Percentiles rank a stretch among this genome's conserved stretches.
phyloP scores from a whole-genome alignment of 1,284 basidiomycete genomes.

The Pyrrhoderma lamaoense region DNA sequence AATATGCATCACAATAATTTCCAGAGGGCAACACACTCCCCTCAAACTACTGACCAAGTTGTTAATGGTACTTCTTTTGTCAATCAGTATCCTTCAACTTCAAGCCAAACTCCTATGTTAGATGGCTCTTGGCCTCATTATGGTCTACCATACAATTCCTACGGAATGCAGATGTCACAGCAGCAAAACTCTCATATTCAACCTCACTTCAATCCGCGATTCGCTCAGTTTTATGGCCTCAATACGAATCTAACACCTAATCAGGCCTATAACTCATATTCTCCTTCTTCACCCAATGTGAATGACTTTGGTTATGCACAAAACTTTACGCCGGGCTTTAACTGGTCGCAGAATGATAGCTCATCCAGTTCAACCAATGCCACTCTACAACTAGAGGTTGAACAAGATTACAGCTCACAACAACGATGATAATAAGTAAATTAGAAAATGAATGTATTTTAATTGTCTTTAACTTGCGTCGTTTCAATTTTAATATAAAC shows the following conservation, averaged over 20 bases:
- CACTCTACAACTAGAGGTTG: background rate
- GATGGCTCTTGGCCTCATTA: no score
- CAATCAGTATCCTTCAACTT: constrained; percentile 11
- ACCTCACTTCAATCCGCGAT: constrained; percentile 77
- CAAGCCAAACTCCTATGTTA: constrained; percentile 9
- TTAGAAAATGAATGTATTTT: no score
- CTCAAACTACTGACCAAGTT: constrained; percentile 39
- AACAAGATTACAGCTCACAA: background rate
- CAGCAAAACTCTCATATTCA: constrained; percentile 45
- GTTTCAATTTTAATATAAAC: no score
- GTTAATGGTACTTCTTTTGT: constrained; percentile 23
- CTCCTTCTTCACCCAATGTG: background rate
- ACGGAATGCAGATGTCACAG: background rate
- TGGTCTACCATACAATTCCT: no score
- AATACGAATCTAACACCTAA: constrained; percentile 16
- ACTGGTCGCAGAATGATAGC: constrained; percentile 2
- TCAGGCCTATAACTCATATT: constrained; percentile 10
- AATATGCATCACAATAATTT: constrained; percentile 27
- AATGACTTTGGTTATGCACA: no score
- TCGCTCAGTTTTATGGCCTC: constrained; percentile 31
- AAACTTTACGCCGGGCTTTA: background rate
- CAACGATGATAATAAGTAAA: no score
- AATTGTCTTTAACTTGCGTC: no score
- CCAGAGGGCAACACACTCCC: constrained; percentile 41
- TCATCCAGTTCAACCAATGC: background rate